A percentile compares a stretch with the other conserved stretches of the same genome.
Conservation (phyloP, 257 asterid species). For the Solanum neorickii region DNA sequence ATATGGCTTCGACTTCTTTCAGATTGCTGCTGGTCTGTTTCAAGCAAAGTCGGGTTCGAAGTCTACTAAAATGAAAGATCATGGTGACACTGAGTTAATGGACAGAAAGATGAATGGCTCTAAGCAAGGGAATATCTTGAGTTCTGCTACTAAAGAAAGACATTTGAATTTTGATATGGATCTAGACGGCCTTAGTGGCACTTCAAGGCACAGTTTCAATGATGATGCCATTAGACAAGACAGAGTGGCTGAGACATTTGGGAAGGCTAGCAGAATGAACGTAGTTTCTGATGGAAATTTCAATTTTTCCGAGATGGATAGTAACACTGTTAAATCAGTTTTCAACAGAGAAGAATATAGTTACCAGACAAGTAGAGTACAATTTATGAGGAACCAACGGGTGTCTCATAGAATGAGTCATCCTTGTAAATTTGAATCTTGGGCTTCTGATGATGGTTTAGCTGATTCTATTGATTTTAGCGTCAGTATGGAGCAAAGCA, state of each 20-base stretch:
- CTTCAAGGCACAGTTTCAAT: conserved; percentile 1
- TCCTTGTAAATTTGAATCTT: conserved; percentile 29
- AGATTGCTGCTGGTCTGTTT: conserved; percentile 27
- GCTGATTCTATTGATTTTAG: conserved; percentile 51
- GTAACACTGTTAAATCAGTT: conserved; percentile 18
- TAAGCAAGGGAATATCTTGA: conserved; percentile 31
- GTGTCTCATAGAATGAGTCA: conserved; percentile 23
- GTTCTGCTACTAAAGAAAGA: conserved; percentile 27
- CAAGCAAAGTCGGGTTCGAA: conserved; percentile 25
- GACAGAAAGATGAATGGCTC: conserved; percentile 18
- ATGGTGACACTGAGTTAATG: conserved; percentile 18
- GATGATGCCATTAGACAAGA: conserved; percentile 4
- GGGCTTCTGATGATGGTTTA: conserved; percentile 26
- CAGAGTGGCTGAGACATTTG: conserved; percentile 7
- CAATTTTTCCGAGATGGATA: conserved; percentile 15
- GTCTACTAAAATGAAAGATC: conserved; percentile 18
- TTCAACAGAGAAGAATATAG: conserved; percentile 24
- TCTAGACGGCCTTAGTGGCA: conserved; percentile 7
- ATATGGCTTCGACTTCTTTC: conserved; percentile 20
- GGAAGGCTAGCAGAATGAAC: conserved; percentile 16
- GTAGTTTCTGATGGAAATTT: conserved; percentile 11
- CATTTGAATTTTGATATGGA: conserved; percentile 4
- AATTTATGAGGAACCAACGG: conserved; percentile 22
- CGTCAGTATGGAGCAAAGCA: conserved; percentile 29
- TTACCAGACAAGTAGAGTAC: conserved; percentile 33